Evolutionary conservation across 371 early-diverging fungal species (phyloP), one percentile per base, ranked within the genome.

Genomic region (Enterocytospora artemiae): DNA sequence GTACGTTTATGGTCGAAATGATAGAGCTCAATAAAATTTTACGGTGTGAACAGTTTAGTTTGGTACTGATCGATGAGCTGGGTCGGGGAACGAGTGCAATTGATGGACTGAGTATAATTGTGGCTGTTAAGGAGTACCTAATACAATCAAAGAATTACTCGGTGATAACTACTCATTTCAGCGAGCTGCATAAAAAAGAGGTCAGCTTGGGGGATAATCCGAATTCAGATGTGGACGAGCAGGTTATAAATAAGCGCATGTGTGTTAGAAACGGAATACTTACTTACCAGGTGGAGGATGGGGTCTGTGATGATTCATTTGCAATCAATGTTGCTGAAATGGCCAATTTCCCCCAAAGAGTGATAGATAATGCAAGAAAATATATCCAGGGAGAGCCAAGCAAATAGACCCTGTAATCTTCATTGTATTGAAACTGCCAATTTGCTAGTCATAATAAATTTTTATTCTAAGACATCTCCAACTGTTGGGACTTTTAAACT

Each of bases 251-350:
- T 50, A 73, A 67, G 41, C 50, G 49, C 46, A 75, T 74, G 18
- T 50, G 32, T 14, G 32, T 32, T 34, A 48, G 53, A 12, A 44
- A 50, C 5, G 46, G 66, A 22, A 43, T 69, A 25, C 45, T 79
- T 43, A 69, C 64, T 39, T 81, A 78, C 57, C 72, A 70, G 51
- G 52, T 79, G 41, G 71, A 48, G 45, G 65, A 69, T 73, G 90
- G 92, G 16, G 82, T 87, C 0, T 89, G 93, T 67, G 90, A 93
- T 77, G 87, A 88, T 68, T 90, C 91, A 69, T 95, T 92, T 81
- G 99, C 96, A 53, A 90, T 96, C 62, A 92, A 93, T 65, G 95
- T 95, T 2, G 96, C 96, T 1, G 86, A 90, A 76, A 68, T 89
- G 63, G 93, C 91, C 2, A 83, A 87, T 45, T 96, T 96, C 70